phyloP scores from a whole-genome alignment of 257 asterid species.

The Coffea eugenioides region DNA sequence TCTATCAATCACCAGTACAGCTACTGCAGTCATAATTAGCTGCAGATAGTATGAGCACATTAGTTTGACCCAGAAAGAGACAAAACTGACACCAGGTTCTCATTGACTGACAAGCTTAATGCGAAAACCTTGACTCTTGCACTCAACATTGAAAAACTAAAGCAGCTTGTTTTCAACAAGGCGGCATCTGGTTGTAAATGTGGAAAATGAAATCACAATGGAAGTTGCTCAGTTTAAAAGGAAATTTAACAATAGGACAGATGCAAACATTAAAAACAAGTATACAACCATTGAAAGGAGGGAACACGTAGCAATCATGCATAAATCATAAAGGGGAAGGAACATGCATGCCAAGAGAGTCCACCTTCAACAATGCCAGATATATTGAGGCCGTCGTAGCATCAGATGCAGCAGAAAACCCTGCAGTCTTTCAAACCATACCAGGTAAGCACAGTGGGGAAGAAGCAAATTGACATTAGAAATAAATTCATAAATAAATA shows the following conservation, averaged over 20 bases:
- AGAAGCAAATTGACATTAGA: not conserved
- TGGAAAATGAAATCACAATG: not conserved
- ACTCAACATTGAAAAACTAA: not conserved
- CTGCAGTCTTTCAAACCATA: conserved; percentile 64
- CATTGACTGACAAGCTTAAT: not conserved
- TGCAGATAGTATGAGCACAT: conserved; percentile 24
- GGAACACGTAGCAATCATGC: not conserved
- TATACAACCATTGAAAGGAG: not conserved
- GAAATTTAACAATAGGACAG: not conserved
- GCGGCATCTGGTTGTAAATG: not conserved
- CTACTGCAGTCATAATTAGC: conserved; percentile 90
- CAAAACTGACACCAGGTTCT: not conserved
- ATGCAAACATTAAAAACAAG: no score
- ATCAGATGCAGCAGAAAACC: conserved; percentile 96
- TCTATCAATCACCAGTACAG: conserved; percentile 74
- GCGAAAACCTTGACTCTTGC: not conserved
- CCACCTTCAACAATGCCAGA: conserved; percentile 85
- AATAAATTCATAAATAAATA: not conserved
- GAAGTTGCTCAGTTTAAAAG: not conserved
- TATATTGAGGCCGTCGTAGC: conserved; percentile 88
- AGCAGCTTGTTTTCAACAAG: not conserved
- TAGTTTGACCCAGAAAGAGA: conserved; percentile 11
- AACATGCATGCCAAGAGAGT: conserved; percentile 15
- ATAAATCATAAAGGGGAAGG: not conserved
- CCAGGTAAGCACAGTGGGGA: conserved; percentile 26